A percentile compares a stretch with the other conserved stretches of the same genome.
These are phyloP conservation scores for Rhodomyrtus tomentosa DNA, from an alignment of 345 rosid genomes.

Conservation along the genomic window DNA sequence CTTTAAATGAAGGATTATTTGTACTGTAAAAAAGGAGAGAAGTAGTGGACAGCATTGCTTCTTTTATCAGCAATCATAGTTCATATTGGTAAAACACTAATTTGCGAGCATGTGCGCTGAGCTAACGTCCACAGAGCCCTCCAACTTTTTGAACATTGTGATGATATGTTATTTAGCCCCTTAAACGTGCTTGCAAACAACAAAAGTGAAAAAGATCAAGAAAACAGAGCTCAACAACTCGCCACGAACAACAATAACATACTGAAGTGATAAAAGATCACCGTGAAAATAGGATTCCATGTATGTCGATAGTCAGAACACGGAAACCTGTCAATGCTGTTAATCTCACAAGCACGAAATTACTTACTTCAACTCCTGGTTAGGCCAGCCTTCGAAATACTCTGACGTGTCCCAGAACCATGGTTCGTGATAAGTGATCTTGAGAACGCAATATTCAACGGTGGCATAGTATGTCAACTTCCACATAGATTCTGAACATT, in stretches of 20 bases:
- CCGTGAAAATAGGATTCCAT: neutral
- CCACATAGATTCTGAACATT: constrained; percentile 93
- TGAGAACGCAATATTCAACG: constrained; percentile 52
- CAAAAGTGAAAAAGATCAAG: neutral
- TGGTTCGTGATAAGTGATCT: constrained; percentile 39
- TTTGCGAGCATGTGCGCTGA: neutral
- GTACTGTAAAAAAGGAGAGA: neutral
- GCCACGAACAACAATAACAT: neutral
- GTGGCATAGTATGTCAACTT: constrained; percentile 57
- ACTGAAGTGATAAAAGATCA: neutral
- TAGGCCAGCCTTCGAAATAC: constrained; percentile 73
- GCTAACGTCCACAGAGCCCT: neutral
- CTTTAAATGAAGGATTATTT: neutral
- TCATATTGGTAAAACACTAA: neutral
- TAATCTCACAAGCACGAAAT: neutral
- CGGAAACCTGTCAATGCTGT: neutral
- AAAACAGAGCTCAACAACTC: neutral
- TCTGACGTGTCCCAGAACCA: constrained; percentile 61
- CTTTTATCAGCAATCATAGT: neutral
- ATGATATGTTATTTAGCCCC: neutral
- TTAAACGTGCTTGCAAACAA: neutral
- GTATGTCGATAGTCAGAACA: neutral
- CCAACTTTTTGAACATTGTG: neutral
- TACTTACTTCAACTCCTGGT: constrained; percentile 83
- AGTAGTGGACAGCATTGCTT: neutral